Evolutionary conservation across 768 basidiomycete genomes (phyloP), one percentile per base, ranked within the genome.

Genomic region (Grammothele lineata): DNA sequence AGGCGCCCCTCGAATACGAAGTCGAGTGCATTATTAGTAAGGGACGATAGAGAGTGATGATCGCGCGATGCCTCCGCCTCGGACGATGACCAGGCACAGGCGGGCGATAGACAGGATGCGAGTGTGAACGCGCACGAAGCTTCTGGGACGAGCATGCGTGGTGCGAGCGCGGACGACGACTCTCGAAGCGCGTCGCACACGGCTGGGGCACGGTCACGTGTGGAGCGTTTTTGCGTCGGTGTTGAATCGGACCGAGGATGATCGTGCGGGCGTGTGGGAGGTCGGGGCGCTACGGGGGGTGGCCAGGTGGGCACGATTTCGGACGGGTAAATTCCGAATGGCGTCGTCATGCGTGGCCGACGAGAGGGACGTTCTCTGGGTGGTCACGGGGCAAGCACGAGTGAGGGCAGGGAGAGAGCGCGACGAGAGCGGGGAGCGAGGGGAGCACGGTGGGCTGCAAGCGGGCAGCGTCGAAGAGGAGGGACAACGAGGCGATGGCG

Each of bases 401-500:
- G 11, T 10, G 47, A 21, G 35, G 19, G 47, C 22, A 3, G 25
- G 14, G 34, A 34, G 33, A n/a, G 25, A n/a, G 27, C 15, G 35
- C 21, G 33, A 37, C 26, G 15, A 48, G 26, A 25, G 21, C 6
- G 12, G 26, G 37, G 9, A 34, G 15, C 4, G 46, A 18, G 18
- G 37, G n/a, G 37, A 38, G 48, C 26, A 17, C 19, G 48, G 35
- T 38, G 47, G 34, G 27, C 7, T 30, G 27, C 8, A 7, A 30
- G 27, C 27, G 27, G n/a, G 27, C 27, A 30, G 27, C 8, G 27
- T n/a, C 42, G 37, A 44, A 24, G 27, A 34, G 43, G 34, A 44
- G 49, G 35, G 18, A 46, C 42, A 51, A 51, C 50, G 50, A 36
- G 50, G 50, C 19, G n/a, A 32, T 27, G 50, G 50, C 50, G 50